Conservation (phyloP, 2,329 filamentous ascomycete species). For the Penicillium sp. region DNA sequence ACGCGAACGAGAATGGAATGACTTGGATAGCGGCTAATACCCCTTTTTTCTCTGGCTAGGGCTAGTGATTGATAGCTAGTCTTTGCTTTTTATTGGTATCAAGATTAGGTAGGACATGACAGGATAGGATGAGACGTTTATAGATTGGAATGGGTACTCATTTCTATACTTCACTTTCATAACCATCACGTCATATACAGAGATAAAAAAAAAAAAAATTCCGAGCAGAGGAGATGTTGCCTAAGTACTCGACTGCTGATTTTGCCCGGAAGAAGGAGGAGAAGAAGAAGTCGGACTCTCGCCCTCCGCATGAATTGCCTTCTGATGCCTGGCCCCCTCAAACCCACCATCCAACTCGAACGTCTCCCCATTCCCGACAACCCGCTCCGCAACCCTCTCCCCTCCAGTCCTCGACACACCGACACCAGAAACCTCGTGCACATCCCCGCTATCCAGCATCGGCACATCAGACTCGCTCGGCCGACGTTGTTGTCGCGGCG, state of each 20-base stretch:
- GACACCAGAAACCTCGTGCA: conserved; percentile 26
- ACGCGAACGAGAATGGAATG: conserved; percentile 11
- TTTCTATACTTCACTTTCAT: not conserved
- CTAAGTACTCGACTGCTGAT: not conserved
- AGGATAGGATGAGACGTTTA: not conserved
- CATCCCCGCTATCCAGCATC: conserved; percentile 30
- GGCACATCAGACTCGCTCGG: conserved; percentile 27
- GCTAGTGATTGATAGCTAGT: conserved; percentile 7
- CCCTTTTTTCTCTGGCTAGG: conserved; percentile 1
- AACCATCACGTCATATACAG: conserved; percentile 4
- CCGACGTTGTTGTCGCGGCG: not conserved
- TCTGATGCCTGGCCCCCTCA: conserved; percentile 24
- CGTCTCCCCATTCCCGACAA: conserved; percentile 7
- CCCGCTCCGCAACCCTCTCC: not conserved
- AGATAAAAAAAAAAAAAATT: not conserved
- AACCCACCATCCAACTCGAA: conserved; percentile 31
- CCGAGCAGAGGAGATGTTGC: not conserved
- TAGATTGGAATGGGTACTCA: not conserved
- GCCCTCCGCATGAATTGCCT: conserved; percentile 23
- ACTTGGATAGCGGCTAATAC: conserved; percentile 11
- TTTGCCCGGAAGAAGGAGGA: not conserved
- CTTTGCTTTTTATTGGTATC: not conserved
- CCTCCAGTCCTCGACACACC: conserved; percentile 12
- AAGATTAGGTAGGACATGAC: not conserved
- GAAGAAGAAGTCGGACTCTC: not conserved